Evolutionary conservation across 2,329 filamentous ascomycete genomes (phyloP), one percentile per base, ranked within the genome.

Genomic region (Verticillium isaacii): DNA sequence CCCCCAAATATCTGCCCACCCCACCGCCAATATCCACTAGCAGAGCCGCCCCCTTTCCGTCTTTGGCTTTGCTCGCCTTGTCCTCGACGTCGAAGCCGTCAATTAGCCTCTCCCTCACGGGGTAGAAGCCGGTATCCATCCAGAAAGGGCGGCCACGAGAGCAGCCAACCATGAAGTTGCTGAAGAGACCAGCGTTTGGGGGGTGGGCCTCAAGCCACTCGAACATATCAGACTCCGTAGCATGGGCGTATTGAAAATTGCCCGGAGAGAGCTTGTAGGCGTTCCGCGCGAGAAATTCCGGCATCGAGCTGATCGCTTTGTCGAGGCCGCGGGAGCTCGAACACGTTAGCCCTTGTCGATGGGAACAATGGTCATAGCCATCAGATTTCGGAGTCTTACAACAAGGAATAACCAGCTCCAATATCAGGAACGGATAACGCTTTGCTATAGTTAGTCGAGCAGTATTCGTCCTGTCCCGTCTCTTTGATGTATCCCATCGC

Each of bases 401-500:
- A 65, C 56, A 67, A 66, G 19, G 70, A 65, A 32, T 78, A 79
- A 1, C 73, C 72, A 17, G 70, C 71, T 0, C 69, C 68, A 14
- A 79, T 74, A 19, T 72, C 67, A 4, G 71, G 68, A 25, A 76
- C 67, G 50, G 68, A 70, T 59, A 78, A 63, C 0, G 74, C 70
- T 52, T 68, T 75, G 54, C 71, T 69, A 60, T 76, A 78, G 66
- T 74, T 77, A 60, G 74, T 79, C 0, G 71, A 67, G 64, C 67
- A 65, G 65, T 78, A 80, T 32, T 72, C 69, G 54, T 79, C 74
- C 0, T 62, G 58, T 0, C 67, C 73, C 0, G 70, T 69, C 62
- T 79, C 75, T 0, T 67, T 66, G 56, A 79, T 66, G 62, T 78
- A 75, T 0, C 77, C 76, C 73, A 78, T 77, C 0, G 75, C 71